These are phyloP conservation scores for Neobulgaria alba DNA, from an alignment of 2,329 filamentous ascomycete species.

Conservation along the genomic window DNA sequence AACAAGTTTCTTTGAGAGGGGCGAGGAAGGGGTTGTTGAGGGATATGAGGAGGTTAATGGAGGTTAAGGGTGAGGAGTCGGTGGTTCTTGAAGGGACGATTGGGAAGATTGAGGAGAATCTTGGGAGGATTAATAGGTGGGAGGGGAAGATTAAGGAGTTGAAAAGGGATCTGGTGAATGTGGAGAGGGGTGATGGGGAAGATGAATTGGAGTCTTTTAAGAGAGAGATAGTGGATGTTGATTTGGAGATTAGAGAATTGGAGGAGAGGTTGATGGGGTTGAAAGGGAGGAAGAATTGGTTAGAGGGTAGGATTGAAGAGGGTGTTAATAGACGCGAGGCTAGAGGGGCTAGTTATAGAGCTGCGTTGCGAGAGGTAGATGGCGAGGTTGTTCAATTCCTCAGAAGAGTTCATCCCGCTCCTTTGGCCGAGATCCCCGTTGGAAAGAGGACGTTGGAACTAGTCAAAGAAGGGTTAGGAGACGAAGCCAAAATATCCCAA, in stretches of 20 bases:
- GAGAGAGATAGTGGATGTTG: slow-evolving; percentile 43
- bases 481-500: slow-evolving; percentile 49
- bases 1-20: slow-evolving; percentile 46
- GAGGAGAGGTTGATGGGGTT: slow-evolving; percentile 56
- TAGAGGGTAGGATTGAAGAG: slow-evolving; percentile 52
- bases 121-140: slow-evolving; percentile 49
- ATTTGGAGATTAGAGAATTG: slow-evolving; percentile 55
- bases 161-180: slow-evolving; percentile 33
- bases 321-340: slow-evolving; percentile 59
- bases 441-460: slow-evolving; percentile 60
- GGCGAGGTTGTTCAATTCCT: slow-evolving; percentile 52
- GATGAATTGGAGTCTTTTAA: slow-evolving; percentile 52
- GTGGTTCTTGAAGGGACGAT: slow-evolving; percentile 49
- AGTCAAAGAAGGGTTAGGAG: slow-evolving; percentile 63
- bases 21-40: slow-evolving; percentile 57
- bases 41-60: slow-evolving; percentile 54
- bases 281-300: slow-evolving; percentile 48
- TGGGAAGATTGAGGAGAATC: slow-evolving; percentile 44
- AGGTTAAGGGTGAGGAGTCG: slow-evolving; percentile 62
- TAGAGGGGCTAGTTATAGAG: slow-evolving; percentile 62
- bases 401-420: slow-evolving; percentile 37
- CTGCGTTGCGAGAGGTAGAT: slow-evolving; percentile 58
- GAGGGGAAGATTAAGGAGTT: slow-evolving; percentile 44
- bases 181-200: slow-evolving; percentile 41
- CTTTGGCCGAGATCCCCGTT: slow-evolving; percentile 50